phyloP scores from a whole-genome alignment of 2,329 filamentous ascomycete genomes.

The Cladosporium sp. region DNA sequence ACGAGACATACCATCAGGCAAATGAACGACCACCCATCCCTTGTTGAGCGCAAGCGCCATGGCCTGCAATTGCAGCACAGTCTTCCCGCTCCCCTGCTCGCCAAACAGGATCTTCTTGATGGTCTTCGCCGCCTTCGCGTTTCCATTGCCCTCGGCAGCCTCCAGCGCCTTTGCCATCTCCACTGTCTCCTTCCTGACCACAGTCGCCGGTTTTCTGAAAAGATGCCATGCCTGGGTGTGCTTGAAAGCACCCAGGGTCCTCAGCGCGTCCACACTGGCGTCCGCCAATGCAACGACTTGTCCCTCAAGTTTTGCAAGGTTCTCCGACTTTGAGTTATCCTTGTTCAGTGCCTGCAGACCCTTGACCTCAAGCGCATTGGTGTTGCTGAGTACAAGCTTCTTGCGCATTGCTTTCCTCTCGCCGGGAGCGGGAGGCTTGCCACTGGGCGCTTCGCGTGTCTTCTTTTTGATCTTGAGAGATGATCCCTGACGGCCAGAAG shows the following conservation, averaged over 20 bases:
- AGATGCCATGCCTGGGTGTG: slow-evolving; percentile 80
- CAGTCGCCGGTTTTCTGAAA: slow-evolving; percentile 74
- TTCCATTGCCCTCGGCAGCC: slow-evolving; percentile 33
- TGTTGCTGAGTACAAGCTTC: slow-evolving; percentile 87
- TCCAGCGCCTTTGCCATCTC: slow-evolving; percentile 55
- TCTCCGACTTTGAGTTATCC: slow-evolving; percentile 42
- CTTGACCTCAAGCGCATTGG: slow-evolving; percentile 77
- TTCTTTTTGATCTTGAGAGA: slow-evolving; percentile 29
- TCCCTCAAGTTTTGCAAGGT: slow-evolving; percentile 48
- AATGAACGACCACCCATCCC: slow-evolving; percentile 81
- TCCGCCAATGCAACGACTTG: slow-evolving; percentile 67
- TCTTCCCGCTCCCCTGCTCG: slow-evolving; percentile 76
- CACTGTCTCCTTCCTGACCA: slow-evolving; percentile 75
- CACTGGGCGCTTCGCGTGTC: slow-evolving; percentile 22
- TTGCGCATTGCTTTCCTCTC: slow-evolving; percentile 86
- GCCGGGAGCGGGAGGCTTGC: slow-evolving; percentile 49
- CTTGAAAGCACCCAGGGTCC: slow-evolving; percentile 88
- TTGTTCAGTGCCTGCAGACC: slow-evolving; percentile 60
- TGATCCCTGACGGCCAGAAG: slow-evolving; percentile 23
- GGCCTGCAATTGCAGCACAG: slow-evolving; percentile 76
- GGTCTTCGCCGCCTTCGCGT: slow-evolving; percentile 44
- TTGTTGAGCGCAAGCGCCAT: slow-evolving; percentile 77
- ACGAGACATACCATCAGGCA: slow-evolving; percentile 70
- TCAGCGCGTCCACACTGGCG: slow-evolving; percentile 70
- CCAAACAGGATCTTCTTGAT: slow-evolving; percentile 68